These are phyloP conservation scores for Colletotrichum endophyticum DNA, from an alignment of 2,329 filamentous ascomycete species.

Conservation along the genomic window DNA sequence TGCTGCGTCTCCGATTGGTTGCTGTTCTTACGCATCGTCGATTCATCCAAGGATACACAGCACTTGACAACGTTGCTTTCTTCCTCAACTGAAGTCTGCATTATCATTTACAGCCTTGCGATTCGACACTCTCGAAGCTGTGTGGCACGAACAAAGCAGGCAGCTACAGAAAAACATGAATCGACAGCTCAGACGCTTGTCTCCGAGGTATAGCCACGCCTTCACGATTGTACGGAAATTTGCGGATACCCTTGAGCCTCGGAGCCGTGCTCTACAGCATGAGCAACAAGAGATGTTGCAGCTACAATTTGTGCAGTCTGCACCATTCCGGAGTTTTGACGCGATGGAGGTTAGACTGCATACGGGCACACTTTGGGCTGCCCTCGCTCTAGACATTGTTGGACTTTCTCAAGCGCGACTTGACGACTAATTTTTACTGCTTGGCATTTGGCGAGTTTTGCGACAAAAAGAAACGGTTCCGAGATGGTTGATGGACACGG, in stretches of 20 bases:
- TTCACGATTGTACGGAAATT: neutral
- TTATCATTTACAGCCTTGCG: neutral
- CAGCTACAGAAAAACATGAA: neutral
- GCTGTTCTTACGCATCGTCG: neutral
- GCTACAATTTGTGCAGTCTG: neutral
- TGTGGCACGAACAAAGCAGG: neutral
- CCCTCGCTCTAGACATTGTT: conserved; percentile 2
- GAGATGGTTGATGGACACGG: conserved; percentile 10
- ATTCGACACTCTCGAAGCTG: neutral
- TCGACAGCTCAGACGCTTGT: neutral
- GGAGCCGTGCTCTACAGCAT: neutral
- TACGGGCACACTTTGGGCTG: neutral
- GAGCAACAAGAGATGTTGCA: neutral
- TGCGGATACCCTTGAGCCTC: neutral
- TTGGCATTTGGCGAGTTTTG: conserved; percentile 14
- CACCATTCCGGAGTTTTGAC: neutral
- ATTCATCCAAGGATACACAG: neutral
- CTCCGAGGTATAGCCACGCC: neutral
- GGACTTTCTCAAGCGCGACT: conserved; percentile 17
- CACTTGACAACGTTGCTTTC: neutral
- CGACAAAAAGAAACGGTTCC: conserved; percentile 7
- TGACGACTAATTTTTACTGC: conserved; percentile 15
- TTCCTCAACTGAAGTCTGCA: neutral
- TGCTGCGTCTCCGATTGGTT: neutral
- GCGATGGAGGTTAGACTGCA: neutral